phyloP scores from a whole-genome alignment of 495 filamentous ascomycete species.

The Xylaria curta region DNA sequence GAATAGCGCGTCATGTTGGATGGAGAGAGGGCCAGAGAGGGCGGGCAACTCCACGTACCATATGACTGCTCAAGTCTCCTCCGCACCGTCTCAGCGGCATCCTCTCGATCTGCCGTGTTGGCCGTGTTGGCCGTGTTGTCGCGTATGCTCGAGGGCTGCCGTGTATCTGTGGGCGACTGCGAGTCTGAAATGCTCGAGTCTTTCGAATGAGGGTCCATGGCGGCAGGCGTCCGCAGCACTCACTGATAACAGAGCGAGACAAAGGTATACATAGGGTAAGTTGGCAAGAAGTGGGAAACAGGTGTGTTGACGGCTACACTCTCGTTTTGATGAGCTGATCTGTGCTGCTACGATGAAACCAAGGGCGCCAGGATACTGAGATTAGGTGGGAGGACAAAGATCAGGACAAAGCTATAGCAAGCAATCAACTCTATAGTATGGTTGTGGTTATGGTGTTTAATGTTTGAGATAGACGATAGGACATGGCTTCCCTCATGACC shows the following conservation, averaged over 20 bases:
- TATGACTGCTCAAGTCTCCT: conserved; percentile 52
- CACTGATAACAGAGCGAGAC: conserved; percentile 16
- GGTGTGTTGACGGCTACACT: too few species aligned
- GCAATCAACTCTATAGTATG: not conserved
- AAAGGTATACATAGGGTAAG: conserved; percentile 15
- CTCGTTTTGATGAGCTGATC: not conserved
- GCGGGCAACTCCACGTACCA: conserved; percentile 41
- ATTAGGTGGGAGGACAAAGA: conserved; percentile 17
- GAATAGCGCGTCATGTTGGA: conserved; percentile 24
- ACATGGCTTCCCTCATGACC: not conserved
- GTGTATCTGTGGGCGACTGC: conserved; percentile 52
- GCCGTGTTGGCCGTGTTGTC: conserved; percentile 34
- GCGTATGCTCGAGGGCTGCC: conserved; percentile 40
- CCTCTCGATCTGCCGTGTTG: conserved; percentile 34
- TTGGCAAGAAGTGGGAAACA: not conserved
- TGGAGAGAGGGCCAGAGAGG: too few species aligned
- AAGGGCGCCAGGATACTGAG: not conserved
- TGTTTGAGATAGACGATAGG: not conserved
- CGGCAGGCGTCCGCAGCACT: conserved; percentile 3
- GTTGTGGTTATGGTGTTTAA: not conserved
- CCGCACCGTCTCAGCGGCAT: conserved; percentile 53
- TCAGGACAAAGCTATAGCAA: not conserved
- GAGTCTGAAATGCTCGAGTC: conserved; percentile 40
- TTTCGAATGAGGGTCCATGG: conserved; percentile 50
- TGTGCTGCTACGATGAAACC: conserved; percentile 5